A percentile compares a stretch with the other conserved stretches of the same genome.
Evolutionary conservation across 352 stramenopile genomes (phyloP).

Genomic region (Phytopythium sindhum): DNA sequence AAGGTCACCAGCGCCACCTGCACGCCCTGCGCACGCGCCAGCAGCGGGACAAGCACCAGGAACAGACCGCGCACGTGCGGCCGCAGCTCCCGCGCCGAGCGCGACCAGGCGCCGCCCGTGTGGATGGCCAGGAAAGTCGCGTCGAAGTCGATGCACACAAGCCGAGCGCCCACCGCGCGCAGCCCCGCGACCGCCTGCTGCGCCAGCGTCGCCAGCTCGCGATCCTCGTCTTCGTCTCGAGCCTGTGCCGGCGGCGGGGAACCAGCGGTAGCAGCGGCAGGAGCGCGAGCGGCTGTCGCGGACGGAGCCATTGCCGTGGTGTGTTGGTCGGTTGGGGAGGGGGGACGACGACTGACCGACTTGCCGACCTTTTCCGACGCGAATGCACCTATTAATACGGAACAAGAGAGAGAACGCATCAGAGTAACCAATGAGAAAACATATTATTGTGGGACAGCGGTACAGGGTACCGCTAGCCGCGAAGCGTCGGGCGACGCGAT

Average conservation of each 20-base stretch:
- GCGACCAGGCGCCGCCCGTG: conserved; percentile 58
- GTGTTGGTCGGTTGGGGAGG: neutral
- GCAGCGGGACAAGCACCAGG: conserved; percentile 45
- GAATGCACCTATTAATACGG: neutral
- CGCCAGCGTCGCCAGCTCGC: conserved; percentile 14
- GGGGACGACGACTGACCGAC: neutral
- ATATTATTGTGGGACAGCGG: neutral
- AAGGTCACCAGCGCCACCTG: conserved; percentile 82
- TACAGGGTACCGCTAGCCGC: neutral
- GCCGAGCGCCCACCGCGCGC: conserved; percentile 34
- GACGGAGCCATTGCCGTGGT: neutral
- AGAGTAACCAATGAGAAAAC: neutral
- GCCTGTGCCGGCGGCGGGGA: neutral
- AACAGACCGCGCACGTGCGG: conserved; percentile 65
- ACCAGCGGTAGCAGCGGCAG: neutral
- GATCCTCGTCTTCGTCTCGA: neutral
- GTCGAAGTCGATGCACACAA: conserved; percentile 86
- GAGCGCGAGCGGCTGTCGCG: neutral
- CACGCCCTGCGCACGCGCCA: conserved; percentile 28
- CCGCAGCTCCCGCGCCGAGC: conserved; percentile 35
- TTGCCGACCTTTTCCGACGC: neutral
- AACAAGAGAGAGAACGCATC: neutral
- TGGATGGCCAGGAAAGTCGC: conserved; percentile 76
- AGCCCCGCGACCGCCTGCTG: conserved; percentile 41
- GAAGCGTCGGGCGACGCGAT: neutral